These are phyloP conservation scores for Penicillium samsonianum DNA, from an alignment of 495 filamentous ascomycete genomes.

Conservation along the genomic window DNA sequence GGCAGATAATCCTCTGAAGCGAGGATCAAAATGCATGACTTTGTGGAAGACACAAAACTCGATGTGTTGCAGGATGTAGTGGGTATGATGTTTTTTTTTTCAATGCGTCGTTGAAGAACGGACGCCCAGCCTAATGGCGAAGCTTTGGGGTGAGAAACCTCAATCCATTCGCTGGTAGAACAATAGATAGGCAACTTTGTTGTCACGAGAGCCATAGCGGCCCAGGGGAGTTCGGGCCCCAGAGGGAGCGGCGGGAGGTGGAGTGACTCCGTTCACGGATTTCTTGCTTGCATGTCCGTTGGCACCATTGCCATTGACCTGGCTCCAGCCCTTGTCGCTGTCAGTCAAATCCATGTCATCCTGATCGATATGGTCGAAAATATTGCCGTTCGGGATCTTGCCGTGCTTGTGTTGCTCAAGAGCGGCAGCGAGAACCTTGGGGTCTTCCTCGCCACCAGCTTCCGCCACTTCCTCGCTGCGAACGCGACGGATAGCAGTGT, in stretches of 20 bases:
- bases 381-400: slow-evolving; percentile 58
- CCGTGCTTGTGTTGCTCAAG: slow-evolving; percentile 66
- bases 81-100: slow-evolving; percentile 21
- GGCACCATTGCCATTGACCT: slow-evolving; percentile 66
- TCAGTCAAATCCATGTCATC: slow-evolving; percentile 60
- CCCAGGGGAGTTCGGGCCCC: slow-evolving; percentile 61
- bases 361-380: slow-evolving; percentile 69
- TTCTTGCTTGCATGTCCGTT: slow-evolving; percentile 55
- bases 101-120: slow-evolving; percentile 6
- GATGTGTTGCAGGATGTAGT: slow-evolving; percentile 8
- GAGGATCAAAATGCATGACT: slow-evolving; percentile 13
- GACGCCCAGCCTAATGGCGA: slow-evolving; percentile 6
- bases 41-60: slow-evolving; percentile 6
- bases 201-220: slow-evolving; percentile 78
- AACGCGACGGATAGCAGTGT: slow-evolving; percentile 85
- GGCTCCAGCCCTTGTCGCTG: slow-evolving; percentile 77
- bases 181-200: slow-evolving; percentile 93
- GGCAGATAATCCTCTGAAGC: slow-evolving; percentile 5
- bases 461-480: slow-evolving; percentile 89
- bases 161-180: slow-evolving; percentile 81
- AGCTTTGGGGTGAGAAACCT: slow-evolving; percentile 9
- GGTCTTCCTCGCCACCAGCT: slow-evolving; percentile 76
- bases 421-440: slow-evolving; percentile 64
- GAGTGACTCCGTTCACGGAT: slow-evolving; percentile 65
- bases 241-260: slow-evolving; percentile 49